A percentile compares a stretch with the other conserved stretches of the same genome.
Conservation (phyloP, 345 rosid species). For the Pistacia vera region DNA sequence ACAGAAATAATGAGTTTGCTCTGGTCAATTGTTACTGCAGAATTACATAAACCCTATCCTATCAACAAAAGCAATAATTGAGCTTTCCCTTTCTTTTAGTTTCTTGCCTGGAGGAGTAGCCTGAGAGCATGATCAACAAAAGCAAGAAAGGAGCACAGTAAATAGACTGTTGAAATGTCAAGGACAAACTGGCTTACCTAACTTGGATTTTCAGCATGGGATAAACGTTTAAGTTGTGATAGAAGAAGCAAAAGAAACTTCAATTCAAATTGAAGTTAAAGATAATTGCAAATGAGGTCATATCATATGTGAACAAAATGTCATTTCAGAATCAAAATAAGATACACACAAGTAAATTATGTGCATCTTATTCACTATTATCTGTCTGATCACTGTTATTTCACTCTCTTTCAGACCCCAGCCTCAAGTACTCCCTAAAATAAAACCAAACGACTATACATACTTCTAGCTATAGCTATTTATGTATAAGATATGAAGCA, state of each 20-base stretch:
- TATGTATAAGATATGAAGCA: background rate
- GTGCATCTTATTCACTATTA: background rate
- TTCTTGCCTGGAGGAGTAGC: background rate
- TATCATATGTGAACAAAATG: background rate
- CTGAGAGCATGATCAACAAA: background rate
- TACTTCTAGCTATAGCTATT: too few relatives aligned
- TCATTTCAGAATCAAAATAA: too few relatives aligned
- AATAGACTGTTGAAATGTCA: too few relatives aligned
- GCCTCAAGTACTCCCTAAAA: background rate
- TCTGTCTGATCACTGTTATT: conserved; percentile 39
- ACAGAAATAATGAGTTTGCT: too few relatives aligned
- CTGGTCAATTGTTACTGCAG: background rate
- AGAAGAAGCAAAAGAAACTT: background rate
- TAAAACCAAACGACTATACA: background rate
- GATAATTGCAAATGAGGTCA: background rate
- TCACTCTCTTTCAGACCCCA: conserved; percentile 12
- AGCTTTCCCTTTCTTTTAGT: background rate
- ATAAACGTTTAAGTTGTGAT: conserved; percentile 6
- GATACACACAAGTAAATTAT: conserved; percentile 19
- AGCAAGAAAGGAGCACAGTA: background rate
- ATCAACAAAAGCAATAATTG: background rate
- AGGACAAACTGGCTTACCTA: background rate
- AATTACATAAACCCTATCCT: background rate
- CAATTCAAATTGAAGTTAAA: background rate
- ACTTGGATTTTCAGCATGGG: background rate